A percentile compares a stretch with the other conserved stretches of the same genome.
Conservation (phyloP, 495 filamentous ascomycete species). For the Penicillium paxilli region DNA sequence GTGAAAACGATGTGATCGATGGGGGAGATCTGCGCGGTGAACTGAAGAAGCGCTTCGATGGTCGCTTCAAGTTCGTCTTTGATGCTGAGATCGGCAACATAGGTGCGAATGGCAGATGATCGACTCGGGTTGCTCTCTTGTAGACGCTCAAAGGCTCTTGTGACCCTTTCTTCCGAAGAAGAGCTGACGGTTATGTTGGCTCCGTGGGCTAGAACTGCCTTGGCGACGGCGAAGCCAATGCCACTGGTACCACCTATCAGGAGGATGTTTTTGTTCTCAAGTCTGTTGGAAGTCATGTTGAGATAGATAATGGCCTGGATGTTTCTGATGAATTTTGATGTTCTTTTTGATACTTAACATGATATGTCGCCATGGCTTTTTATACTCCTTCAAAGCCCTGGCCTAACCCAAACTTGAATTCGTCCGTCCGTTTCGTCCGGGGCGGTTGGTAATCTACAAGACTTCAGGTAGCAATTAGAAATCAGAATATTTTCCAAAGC, state of each 20-base stretch:
- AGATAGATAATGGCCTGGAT: not conserved
- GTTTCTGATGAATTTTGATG: not conserved
- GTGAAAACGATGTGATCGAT: conserved; percentile 66
- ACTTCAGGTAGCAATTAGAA: not conserved
- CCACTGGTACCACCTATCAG: conserved; percentile 57
- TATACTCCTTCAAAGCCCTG: not conserved
- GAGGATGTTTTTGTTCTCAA: conserved; percentile 40
- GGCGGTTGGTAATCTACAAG: not conserved
- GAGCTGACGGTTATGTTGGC: conserved; percentile 55
- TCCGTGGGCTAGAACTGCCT: conserved; percentile 47
- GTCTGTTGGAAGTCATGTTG: conserved; percentile 17
- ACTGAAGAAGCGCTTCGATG: conserved; percentile 47
- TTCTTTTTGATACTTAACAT: not conserved
- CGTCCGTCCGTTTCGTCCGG: not conserved
- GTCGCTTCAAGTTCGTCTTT: conserved; percentile 40
- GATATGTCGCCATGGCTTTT: no score
- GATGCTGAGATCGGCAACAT: conserved; percentile 51
- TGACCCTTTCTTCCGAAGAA: conserved; percentile 45
- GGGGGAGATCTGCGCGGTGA: conserved; percentile 20
- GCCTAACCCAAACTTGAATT: not conserved
- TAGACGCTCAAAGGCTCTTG: conserved; percentile 38
- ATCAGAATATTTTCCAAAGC: no score
- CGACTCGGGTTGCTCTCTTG: conserved; percentile 29
- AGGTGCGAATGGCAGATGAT: conserved; percentile 30
- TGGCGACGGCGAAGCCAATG: conserved; percentile 57